Conservation (phyloP, 75 land plant species). For the Ceratopteris richardii region DNA sequence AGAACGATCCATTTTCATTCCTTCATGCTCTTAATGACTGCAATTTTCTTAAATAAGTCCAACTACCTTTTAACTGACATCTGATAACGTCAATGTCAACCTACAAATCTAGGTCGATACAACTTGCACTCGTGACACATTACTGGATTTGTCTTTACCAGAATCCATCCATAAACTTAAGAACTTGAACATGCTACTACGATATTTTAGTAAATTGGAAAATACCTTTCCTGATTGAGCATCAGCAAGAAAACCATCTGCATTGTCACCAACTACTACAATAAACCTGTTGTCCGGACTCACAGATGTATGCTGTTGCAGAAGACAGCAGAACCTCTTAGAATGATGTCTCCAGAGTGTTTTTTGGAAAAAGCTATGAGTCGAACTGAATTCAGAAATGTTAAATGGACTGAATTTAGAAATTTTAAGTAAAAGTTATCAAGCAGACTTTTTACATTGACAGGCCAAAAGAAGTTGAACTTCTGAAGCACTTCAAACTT, state of each 20-base stretch:
- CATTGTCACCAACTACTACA: constrained; percentile 88
- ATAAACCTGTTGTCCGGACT: constrained; percentile 74
- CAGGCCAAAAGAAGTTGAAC: constrained; percentile 79
- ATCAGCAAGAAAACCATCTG: constrained; percentile 77
- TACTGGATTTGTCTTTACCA: too few relatives aligned
- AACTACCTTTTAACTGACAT: background rate
- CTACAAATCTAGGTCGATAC: too few relatives aligned
- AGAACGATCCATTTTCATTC: too few relatives aligned
- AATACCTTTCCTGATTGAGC: constrained; percentile 75
- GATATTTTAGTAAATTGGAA: background rate
- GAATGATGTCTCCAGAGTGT: background rate
- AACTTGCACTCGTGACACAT: too few relatives aligned
- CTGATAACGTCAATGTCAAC: too few relatives aligned
- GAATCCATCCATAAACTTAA: background rate
- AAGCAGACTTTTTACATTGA: constrained; percentile 55
- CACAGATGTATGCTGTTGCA: constrained; percentile 70
- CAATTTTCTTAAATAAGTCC: background rate
- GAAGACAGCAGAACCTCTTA: background rate
- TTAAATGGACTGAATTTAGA: too few relatives aligned
- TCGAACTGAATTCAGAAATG: background rate
- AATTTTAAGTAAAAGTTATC: background rate
- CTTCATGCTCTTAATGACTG: too few relatives aligned
- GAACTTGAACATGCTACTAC: background rate
- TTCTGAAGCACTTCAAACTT: constrained; percentile 45
- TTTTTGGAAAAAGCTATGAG: constrained; percentile 6